Evolutionary conservation across 805 yeast species (phyloP).

Genomic region (Metschnikowia drakensbergensis): DNA sequence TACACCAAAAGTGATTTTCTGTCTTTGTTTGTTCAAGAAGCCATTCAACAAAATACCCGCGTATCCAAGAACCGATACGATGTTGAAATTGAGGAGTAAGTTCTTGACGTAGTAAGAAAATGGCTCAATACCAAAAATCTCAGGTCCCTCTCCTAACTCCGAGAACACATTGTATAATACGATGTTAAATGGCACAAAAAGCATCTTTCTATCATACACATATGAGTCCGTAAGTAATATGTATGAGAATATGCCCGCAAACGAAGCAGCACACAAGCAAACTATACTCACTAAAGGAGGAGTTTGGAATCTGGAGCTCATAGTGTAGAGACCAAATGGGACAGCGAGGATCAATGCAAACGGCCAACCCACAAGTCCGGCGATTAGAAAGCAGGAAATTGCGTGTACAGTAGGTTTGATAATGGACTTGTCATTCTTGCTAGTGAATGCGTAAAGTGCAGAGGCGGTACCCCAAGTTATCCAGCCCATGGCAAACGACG

Average conservation of each 20-base stretch:
- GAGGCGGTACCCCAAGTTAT: conserved; percentile 42
- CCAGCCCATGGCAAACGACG: conserved; percentile 61
- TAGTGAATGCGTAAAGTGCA: conserved; percentile 25
- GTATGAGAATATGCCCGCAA: conserved; percentile 20
- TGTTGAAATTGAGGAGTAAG: conserved; percentile 70
- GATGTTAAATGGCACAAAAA: conserved; percentile 77
- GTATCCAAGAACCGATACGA: conserved; percentile 41
- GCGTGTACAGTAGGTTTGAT: conserved; percentile 13
- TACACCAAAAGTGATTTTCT: conserved; percentile 10
- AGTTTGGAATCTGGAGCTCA: conserved; percentile 14
- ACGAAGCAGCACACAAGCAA: conserved; percentile 5
- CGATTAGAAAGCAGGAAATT: conserved; percentile 47
- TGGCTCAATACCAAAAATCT: conserved; percentile 86
- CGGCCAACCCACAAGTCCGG: conserved; percentile 90
- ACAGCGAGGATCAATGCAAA: conserved; percentile 63
- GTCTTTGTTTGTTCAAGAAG: conserved; percentile 11
- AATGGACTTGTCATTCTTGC: conserved; percentile 3
- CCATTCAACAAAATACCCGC: conserved; percentile 33
- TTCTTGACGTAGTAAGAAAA: conserved; percentile 66
- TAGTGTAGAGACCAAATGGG: conserved; percentile 50
- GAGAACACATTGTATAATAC: conserved; percentile 77
- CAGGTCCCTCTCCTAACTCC: conserved; percentile 72
- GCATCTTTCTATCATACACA: conserved; percentile 51
- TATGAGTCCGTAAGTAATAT: conserved; percentile 51
- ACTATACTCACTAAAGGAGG: conserved; percentile 13